Percentiles rank a stretch among this genome's conserved stretches.
Conservation (phyloP, 352 stramenopile species). For the Globisporangium solare region DNA sequence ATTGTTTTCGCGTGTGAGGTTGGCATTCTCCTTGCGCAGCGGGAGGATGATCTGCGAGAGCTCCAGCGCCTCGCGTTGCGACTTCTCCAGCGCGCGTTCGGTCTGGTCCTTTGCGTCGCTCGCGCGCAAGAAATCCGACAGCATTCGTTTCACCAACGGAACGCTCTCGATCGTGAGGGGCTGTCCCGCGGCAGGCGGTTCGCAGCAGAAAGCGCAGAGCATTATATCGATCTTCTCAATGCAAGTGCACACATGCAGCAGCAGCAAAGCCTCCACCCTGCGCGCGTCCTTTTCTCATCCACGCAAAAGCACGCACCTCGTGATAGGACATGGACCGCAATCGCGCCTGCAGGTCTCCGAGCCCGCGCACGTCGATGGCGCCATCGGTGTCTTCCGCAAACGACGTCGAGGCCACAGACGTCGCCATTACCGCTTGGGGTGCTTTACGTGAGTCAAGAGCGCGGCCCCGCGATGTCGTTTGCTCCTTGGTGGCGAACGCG, state of each 20-base stretch:
- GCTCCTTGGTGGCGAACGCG: background rate
- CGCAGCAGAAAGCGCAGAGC: background rate
- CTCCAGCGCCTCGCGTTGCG: conserved; percentile 55
- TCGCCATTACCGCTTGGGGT: background rate
- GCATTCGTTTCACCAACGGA: conserved; percentile 45
- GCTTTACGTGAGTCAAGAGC: too few species aligned
- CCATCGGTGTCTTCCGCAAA: conserved; percentile 26
- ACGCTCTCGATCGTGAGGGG: conserved; percentile 59
- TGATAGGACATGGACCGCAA: conserved; percentile 55
- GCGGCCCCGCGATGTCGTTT: background rate
- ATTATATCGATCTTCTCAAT: background rate
- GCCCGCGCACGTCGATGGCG: conserved; percentile 39
- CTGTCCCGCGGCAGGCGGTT: conserved; percentile 10
- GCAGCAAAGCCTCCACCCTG: background rate
- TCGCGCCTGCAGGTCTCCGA: conserved; percentile 50
- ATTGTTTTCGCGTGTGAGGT: conserved; percentile 74
- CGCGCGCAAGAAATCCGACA: conserved; percentile 41
- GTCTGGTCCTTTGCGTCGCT: conserved; percentile 25
- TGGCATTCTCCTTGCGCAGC: conserved; percentile 73
- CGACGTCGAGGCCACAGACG: conserved; percentile 34
- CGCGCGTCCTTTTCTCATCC: background rate
- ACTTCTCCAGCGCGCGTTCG: conserved; percentile 45
- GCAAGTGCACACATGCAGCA: background rate
- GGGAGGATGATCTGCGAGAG: conserved; percentile 63
- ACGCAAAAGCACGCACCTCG: conserved; percentile 25